Evolutionary conservation across 106 monocot genomes (phyloP).

Genomic region (Hemerocallis citrina): DNA sequence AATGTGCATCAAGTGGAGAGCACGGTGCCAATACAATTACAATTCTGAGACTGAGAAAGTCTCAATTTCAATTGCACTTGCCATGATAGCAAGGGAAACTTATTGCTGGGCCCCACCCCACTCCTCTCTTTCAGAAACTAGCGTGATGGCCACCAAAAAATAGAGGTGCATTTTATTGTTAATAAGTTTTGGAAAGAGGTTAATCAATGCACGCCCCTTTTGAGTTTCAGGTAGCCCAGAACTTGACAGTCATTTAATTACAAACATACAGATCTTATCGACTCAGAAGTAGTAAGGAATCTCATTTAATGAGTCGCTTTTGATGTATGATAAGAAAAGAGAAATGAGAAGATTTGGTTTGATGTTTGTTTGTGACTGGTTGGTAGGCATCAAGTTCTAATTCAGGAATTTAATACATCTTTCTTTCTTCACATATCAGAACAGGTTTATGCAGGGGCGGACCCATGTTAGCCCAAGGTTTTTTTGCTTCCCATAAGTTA

Average conservation of each 20-base stretch:
- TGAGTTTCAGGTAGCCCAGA: slow-evolving; percentile 4
- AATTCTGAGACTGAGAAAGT: too few species aligned
- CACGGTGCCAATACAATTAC: not conserved
- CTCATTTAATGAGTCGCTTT: not conserved
- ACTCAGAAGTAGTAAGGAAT: slow-evolving; percentile 3
- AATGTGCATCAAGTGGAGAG: not conserved
- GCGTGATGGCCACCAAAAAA: slow-evolving; percentile 1
- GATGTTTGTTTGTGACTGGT: too few species aligned
- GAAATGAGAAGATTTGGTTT: too few species aligned
- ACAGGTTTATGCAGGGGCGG: too few species aligned
- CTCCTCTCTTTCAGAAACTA: not conserved
- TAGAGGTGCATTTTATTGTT: not conserved
- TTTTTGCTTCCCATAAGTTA: too few species aligned
- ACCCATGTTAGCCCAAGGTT: too few species aligned
- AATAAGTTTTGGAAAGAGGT: not conserved
- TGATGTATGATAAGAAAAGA: not conserved
- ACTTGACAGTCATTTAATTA: not conserved
- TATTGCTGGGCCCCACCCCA: not conserved
- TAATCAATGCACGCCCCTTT: not conserved
- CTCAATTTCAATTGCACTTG: not conserved
- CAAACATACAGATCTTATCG: slow-evolving; percentile 4
- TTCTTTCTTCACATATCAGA: too few species aligned
- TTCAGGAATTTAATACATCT: too few species aligned
- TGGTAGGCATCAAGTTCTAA: too few species aligned
- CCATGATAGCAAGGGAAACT: slow-evolving; percentile 7